phyloP scores from a whole-genome alignment of 225 moss, liverwort and hornwort species.

The Thuidium tamariscinum region DNA sequence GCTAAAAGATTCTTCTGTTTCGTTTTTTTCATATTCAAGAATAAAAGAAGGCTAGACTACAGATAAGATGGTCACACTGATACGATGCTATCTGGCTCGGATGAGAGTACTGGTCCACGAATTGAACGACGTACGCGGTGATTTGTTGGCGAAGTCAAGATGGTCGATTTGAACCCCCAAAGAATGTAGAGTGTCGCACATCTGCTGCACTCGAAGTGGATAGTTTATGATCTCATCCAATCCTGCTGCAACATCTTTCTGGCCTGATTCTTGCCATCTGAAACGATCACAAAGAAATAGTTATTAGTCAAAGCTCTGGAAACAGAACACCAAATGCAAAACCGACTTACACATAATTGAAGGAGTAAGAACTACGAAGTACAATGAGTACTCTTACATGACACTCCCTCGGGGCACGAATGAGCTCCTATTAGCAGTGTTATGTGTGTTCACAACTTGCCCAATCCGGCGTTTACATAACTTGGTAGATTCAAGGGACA shows the following conservation, averaged over 20 bases:
- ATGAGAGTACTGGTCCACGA: slow-evolving; percentile 44
- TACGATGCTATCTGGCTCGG: slow-evolving; percentile 33
- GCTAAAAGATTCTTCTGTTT: not conserved
- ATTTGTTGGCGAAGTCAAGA: slow-evolving; percentile 39
- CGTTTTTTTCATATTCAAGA: not conserved
- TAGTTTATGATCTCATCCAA: slow-evolving; percentile 37
- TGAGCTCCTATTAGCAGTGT: not conserved
- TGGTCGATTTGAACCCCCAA: slow-evolving; percentile 43
- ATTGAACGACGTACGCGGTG: slow-evolving; percentile 26
- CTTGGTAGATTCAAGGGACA: not conserved
- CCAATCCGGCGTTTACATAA: not conserved
- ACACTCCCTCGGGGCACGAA: too few species aligned
- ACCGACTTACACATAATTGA: not conserved
- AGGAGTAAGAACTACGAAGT: not conserved
- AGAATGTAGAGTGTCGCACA: slow-evolving; percentile 28
- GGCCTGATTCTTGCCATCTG: slow-evolving; percentile 33
- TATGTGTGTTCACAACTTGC: not conserved
- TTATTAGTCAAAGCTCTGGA: not conserved
- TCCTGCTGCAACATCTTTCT: slow-evolving; percentile 30
- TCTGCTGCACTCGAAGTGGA: slow-evolving; percentile 42
- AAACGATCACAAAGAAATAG: not conserved
- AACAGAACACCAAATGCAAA: not conserved
- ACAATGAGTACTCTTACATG: not conserved
- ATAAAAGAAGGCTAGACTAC: not conserved
- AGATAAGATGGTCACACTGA: not conserved